These are phyloP conservation scores for Hansfordia pulvinata DNA, from an alignment of 2,329 filamentous ascomycete genomes.

Conservation along the genomic window DNA sequence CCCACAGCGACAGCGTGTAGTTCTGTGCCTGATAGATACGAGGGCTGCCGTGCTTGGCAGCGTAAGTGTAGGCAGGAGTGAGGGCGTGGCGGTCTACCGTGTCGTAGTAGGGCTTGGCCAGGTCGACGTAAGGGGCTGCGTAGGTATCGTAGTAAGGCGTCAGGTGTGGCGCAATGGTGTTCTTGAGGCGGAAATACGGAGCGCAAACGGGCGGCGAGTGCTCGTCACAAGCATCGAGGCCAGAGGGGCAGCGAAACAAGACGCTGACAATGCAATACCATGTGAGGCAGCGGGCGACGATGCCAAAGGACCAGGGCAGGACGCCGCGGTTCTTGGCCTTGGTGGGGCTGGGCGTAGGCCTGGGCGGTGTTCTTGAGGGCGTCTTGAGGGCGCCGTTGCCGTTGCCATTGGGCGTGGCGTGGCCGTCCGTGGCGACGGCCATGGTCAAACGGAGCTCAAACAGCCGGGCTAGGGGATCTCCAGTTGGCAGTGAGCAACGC, in stretches of 20 bases:
- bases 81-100: slow-evolving; percentile 50
- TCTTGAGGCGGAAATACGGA: slow-evolving; percentile 59
- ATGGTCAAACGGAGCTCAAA: too few species aligned
- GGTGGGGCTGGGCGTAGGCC: slow-evolving; percentile 16
- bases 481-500: too few species aligned
- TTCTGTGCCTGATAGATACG: slow-evolving; percentile 52
- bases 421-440: slow-evolving; percentile 9
- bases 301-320: slow-evolving; percentile 28
- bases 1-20: slow-evolving; percentile 63
- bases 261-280: slow-evolving; percentile 81
- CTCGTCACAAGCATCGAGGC: slow-evolving; percentile 51
- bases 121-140: slow-evolving; percentile 68
- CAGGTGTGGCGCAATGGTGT: slow-evolving; percentile 55
- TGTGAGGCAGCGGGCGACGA: slow-evolving; percentile 51
- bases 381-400: too few species aligned
- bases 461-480: too few species aligned
- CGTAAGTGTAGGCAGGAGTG: slow-evolving; percentile 51
- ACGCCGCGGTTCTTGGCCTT: slow-evolving; percentile 16
- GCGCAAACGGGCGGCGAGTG: slow-evolving; percentile 68
- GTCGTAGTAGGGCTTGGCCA: slow-evolving; percentile 62
- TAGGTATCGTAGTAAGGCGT: slow-evolving; percentile 79
- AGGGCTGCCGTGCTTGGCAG: slow-evolving; percentile 63
- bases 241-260: slow-evolving; percentile 69
- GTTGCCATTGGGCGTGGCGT: slow-evolving; percentile 17
- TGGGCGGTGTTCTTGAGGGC: too few species aligned